Percentiles rank a stretch among this genome's conserved stretches.
phyloP scores from a whole-genome alignment of 495 filamentous ascomycete species.

The Penicillium verhagenii region DNA sequence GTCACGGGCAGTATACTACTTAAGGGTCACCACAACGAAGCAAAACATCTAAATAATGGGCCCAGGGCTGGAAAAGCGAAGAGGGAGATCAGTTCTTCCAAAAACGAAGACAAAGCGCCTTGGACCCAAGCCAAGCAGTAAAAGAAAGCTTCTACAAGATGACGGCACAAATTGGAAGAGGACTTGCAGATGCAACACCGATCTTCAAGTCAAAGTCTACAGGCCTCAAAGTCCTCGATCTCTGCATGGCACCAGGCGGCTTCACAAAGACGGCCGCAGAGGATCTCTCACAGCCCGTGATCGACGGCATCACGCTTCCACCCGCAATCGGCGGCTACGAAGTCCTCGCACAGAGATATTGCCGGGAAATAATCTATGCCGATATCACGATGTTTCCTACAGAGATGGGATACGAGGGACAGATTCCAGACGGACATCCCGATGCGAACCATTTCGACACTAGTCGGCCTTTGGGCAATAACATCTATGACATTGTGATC shows the following conservation, averaged over 20 bases:
- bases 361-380: conserved; percentile 1
- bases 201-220: conserved; percentile 1
- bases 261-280: conserved; percentile 1
- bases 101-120: neutral
- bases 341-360: neutral
- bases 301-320: conserved; percentile 6
- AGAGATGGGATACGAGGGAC: conserved; percentile 1
- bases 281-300: neutral
- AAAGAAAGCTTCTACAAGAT: neutral
- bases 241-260: conserved; percentile 7
- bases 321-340: neutral
- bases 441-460: conserved; percentile 1
- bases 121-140: neutral
- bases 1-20: too few relatives aligned
- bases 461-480: neutral
- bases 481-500: neutral
- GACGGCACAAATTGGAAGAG: neutral
- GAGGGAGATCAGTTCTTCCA: neutral
- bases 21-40: neutral
- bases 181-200: neutral
- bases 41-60: neutral
- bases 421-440: neutral
- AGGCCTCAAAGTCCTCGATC: conserved; percentile 4
- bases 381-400: conserved; percentile 7
- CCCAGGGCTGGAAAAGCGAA: neutral